These are phyloP conservation scores for Tetracladium setigerum DNA, from an alignment of 495 filamentous ascomycete species.

Conservation along the genomic window DNA sequence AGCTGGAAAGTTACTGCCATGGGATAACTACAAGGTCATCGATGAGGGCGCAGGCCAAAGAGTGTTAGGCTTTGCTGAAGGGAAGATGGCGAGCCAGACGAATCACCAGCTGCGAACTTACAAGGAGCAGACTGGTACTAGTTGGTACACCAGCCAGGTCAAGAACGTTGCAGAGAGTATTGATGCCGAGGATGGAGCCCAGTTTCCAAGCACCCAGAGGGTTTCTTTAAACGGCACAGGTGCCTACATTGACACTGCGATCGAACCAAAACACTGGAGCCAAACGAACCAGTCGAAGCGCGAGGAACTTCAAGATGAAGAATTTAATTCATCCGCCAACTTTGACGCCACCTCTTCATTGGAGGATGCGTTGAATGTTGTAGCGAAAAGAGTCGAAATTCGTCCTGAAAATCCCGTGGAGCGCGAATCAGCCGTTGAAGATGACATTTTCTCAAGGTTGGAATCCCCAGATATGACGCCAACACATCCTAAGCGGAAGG, in stretches of 20 bases:
- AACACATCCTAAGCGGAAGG: too few relatives aligned
- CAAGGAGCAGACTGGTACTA: slow-evolving; percentile 63
- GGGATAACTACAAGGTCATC: slow-evolving; percentile 73
- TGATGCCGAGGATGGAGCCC: slow-evolving; percentile 14
- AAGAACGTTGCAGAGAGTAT: slow-evolving; percentile 21
- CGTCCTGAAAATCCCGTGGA: background rate
- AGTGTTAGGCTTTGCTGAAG: slow-evolving; percentile 65
- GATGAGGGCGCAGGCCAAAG: slow-evolving; percentile 73
- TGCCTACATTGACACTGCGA: background rate
- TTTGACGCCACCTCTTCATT: slow-evolving; percentile 23
- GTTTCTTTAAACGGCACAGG: slow-evolving; percentile 1
- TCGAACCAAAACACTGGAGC: too few relatives aligned
- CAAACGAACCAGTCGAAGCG: too few relatives aligned
- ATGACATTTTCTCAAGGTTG: background rate
- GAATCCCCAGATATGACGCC: too few relatives aligned
- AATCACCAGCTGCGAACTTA: slow-evolving; percentile 54
- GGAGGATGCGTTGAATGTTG: slow-evolving; percentile 20
- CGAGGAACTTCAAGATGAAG: background rate
- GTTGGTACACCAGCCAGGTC: slow-evolving; percentile 74
- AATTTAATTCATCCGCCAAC: slow-evolving; percentile 10
- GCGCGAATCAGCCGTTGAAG: background rate
- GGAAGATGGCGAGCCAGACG: slow-evolving; percentile 57
- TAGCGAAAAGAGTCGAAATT: background rate
- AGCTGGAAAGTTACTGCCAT: slow-evolving; percentile 72
- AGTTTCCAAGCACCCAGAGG: slow-evolving; percentile 7